Conservation (phyloP, 2,329 filamentous ascomycete genomes). For the Ophiostoma himal-ulmi region DNA sequence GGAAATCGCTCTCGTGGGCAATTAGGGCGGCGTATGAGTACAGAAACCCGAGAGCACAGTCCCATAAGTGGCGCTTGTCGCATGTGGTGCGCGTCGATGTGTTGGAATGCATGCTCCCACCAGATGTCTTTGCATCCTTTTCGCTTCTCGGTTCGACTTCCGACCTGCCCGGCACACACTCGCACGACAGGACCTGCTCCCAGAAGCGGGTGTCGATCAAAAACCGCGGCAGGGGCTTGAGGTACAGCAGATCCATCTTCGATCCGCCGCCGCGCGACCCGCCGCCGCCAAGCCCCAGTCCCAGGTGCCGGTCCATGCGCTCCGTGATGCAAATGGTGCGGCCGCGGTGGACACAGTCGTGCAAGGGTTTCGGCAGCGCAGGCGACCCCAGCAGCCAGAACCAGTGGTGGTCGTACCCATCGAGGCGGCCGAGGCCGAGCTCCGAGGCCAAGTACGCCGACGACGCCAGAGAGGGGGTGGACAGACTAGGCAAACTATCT, state of each 20-base stretch:
- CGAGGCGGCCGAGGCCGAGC: slow-evolving; percentile 26
- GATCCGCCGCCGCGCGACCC: slow-evolving; percentile 24
- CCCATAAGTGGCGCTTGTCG: slow-evolving; percentile 24
- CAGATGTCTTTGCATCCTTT: background rate
- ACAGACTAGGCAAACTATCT: slow-evolving; percentile 16
- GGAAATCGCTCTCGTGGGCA: slow-evolving; percentile 36
- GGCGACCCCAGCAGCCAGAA: slow-evolving; percentile 27
- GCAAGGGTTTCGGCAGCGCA: slow-evolving; percentile 27
- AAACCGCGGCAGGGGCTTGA: slow-evolving; percentile 36
- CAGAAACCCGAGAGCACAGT: slow-evolving; percentile 37
- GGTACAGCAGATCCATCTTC: slow-evolving; percentile 29
- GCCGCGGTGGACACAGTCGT: slow-evolving; percentile 26
- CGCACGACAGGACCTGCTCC: slow-evolving; percentile 26
- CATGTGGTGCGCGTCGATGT: slow-evolving; percentile 18
- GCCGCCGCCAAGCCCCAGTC: slow-evolving; percentile 26
- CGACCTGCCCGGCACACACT: slow-evolving; percentile 12
- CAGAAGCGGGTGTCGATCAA: slow-evolving; percentile 33
- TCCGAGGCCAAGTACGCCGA: slow-evolving; percentile 23
- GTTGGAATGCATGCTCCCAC: slow-evolving; percentile 3
- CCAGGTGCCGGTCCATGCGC: slow-evolving; percentile 34
- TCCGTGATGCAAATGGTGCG: slow-evolving; percentile 30
- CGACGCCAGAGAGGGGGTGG: slow-evolving; percentile 21
- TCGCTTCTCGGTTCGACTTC: background rate
- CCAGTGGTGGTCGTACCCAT: slow-evolving; percentile 26
- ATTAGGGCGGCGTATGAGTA: slow-evolving; percentile 37